phyloP scores from a whole-genome alignment of 805 yeast species.

The Starmerella bombi region DNA sequence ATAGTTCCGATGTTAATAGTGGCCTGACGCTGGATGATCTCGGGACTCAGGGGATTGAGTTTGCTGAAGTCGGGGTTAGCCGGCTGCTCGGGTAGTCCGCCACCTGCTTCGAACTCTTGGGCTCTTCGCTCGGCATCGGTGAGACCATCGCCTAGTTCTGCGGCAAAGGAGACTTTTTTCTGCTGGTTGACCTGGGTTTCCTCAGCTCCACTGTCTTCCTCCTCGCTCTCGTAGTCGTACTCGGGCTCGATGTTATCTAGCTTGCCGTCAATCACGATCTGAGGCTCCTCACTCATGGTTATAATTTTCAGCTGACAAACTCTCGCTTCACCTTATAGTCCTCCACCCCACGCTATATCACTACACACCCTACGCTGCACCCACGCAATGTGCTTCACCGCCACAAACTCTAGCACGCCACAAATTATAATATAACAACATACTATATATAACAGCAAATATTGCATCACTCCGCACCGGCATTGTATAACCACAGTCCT shows the following conservation, averaged over 20 bases:
- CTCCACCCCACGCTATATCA: too few relatives aligned
- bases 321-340: too few relatives aligned
- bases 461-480: too few relatives aligned
- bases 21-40: conserved; percentile 91
- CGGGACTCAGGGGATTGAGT: conserved; percentile 82
- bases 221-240: conserved; percentile 33
- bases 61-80: conserved; percentile 67
- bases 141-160: conserved; percentile 44
- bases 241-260: conserved; percentile 32
- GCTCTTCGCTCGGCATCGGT: conserved; percentile 61
- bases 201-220: conserved; percentile 26
- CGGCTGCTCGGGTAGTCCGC: conserved; percentile 96
- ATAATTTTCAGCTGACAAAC: conserved; percentile 16
- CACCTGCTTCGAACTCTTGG: conserved; percentile 92
- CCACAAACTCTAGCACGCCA: too few relatives aligned
- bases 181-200: conserved; percentile 18
- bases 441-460: too few relatives aligned
- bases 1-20: conserved; percentile 96
- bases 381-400: too few relatives aligned
- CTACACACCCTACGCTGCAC: too few relatives aligned
- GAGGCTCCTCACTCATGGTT: conserved; percentile 40
- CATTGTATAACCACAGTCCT: too few relatives aligned
- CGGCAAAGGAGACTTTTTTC: conserved; percentile 66
- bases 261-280: conserved; percentile 61
- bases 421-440: too few relatives aligned